Conservation (phyloP, 108 stramenopile species). For the Discostella stelligeroides region DNA sequence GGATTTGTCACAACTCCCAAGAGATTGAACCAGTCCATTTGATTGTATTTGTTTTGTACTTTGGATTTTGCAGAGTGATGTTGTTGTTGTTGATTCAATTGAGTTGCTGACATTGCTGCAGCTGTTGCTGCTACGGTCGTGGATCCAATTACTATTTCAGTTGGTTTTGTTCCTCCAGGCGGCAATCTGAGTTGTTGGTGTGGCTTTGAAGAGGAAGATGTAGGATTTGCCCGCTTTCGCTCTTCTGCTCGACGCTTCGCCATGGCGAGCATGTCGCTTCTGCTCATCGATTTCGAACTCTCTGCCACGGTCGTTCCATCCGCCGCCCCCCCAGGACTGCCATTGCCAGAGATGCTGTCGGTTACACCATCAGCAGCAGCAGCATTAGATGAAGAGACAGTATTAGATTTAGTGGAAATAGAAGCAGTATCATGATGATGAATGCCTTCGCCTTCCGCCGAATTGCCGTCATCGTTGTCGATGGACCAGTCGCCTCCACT, state of each 20-base stretch:
- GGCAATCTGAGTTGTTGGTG: not conserved
- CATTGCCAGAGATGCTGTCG: not conserved
- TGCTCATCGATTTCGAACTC: slow-evolving; percentile 23
- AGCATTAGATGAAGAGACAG: not conserved
- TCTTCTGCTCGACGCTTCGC: slow-evolving; percentile 50
- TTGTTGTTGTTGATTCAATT: slow-evolving; percentile 17
- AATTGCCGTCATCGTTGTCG: not conserved
- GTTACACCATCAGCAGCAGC: not conserved
- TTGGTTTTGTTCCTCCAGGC: too few species aligned
- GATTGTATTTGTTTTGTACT: slow-evolving; percentile 36
- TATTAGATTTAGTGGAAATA: too few species aligned
- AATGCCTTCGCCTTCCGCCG: not conserved
- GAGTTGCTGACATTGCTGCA: not conserved
- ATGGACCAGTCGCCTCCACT: not conserved
- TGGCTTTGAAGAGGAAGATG: not conserved
- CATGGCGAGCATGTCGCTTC: slow-evolving; percentile 41
- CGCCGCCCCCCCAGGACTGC: not conserved
- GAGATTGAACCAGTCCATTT: slow-evolving; percentile 85
- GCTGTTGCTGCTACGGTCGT: not conserved
- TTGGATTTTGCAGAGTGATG: slow-evolving; percentile 6
- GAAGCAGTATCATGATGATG: not conserved
- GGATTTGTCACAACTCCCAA: slow-evolving; percentile 83
- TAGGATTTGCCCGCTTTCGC: slow-evolving; percentile 23
- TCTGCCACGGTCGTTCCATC: too few species aligned
- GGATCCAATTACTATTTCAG: not conserved